A percentile compares a stretch with the other conserved stretches of the same genome.
Evolutionary conservation across 495 filamentous ascomycete species (phyloP).

Genomic region (Achaetomiella virescens): DNA sequence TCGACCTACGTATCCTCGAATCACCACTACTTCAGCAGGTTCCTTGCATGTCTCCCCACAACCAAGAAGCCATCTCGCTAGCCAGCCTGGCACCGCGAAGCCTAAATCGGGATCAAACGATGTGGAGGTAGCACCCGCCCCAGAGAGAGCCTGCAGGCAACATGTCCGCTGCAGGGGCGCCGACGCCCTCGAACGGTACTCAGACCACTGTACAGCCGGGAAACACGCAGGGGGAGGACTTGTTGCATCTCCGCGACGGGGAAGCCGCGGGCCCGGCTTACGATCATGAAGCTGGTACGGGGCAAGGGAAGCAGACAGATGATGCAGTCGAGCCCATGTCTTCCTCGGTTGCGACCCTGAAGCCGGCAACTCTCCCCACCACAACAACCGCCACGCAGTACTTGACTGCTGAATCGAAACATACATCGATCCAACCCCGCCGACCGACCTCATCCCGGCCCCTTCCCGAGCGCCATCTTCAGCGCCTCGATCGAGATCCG

Average conservation of each 20-base stretch:
- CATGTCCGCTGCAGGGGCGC: not conserved
- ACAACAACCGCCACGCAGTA: slow-evolving; percentile 33
- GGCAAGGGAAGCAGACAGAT: slow-evolving; percentile 9
- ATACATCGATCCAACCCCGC: slow-evolving; percentile 61
- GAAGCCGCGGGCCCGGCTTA: not conserved
- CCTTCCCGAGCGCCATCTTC: slow-evolving; percentile 46
- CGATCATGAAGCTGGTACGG: not conserved
- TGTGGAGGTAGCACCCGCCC: slow-evolving; percentile 13
- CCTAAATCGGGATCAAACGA: slow-evolving; percentile 10
- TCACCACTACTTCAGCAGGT: not conserved
- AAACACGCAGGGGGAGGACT: slow-evolving; percentile 10
- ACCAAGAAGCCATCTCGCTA: slow-evolving; percentile 16
- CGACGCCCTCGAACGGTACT: not conserved
- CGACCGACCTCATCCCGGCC: slow-evolving; percentile 47
- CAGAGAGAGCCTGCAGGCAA: not conserved
- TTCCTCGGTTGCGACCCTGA: slow-evolving; percentile 48
- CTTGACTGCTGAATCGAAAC: slow-evolving; percentile 36
- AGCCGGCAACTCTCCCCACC: slow-evolving; percentile 32
- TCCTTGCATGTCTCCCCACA: slow-evolving; percentile 33
- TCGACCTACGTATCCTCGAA: not conserved
- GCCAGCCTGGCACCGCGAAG: slow-evolving; percentile 17
- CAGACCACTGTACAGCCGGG: not conserved
- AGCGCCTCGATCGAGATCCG: slow-evolving; percentile 27
- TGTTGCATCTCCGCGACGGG: slow-evolving; percentile 10
- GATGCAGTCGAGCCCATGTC: slow-evolving; percentile 40